Evolutionary conservation across 2,329 filamentous ascomycete genomes (phyloP), one percentile per base, ranked within the genome.

Genomic region (Ophiostoma fasciatum): DNA sequence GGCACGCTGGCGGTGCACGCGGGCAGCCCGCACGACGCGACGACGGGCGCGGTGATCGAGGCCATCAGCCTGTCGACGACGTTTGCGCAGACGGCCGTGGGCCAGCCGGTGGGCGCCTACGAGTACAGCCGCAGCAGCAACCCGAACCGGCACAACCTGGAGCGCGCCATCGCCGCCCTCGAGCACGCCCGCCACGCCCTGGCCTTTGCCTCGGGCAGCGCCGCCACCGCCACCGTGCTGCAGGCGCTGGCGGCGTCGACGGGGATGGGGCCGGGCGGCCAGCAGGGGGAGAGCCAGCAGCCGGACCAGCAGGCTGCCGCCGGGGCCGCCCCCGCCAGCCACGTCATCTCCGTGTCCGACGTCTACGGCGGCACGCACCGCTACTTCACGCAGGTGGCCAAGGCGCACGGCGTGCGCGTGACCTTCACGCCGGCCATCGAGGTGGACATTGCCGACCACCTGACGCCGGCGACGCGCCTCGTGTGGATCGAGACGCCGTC

Each of bases 311-410:
- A 18, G 11, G 11, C 23, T 4, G 23, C 23, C 9, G 23, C 23
- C 22, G 14, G n/a, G 4, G 5, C 13, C 12, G 13, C 18, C 18
- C 5, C 17, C 11, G n/a, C 22, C 13, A 90, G 83, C 32, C 90
- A 98, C 62, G 83, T 98, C 51, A 78, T 98, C 49, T 94, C 85
- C 42, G 84, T 98, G 32, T 93, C 85, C 31, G 90, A 98, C 57
- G 87, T 98, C 49, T 98, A 98, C 58, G 90, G 90, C 48, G 90
- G 90, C 49, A 98, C 90, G 28, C 90, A 98, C 64, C 74, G 90
- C 51, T 98, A 98, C 67, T 98, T 98, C 67, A 98, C 90, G 46
- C 87, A 94, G 63, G 90, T 96, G 34, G 90, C 90, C 39, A 77
- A 83, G 51, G 85, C 90, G 19, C 90, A 98, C 58, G 84, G 88